Evolutionary conservation across 306 rosid genomes (phyloP).

Genomic region (Pachyrhizus erosus): DNA sequence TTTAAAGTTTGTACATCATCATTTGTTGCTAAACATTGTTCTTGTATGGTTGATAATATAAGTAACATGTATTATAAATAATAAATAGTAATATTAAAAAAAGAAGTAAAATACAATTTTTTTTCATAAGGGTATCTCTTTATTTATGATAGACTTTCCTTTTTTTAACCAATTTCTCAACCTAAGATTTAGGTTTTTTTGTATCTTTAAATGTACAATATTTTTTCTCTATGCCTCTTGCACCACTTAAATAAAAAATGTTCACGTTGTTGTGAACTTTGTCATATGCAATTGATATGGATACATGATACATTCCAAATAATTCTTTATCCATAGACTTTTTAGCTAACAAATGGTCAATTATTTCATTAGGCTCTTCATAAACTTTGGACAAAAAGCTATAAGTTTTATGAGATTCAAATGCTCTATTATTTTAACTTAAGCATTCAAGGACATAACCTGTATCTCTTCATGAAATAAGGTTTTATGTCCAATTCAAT

Average conservation of each 20-base stretch:
- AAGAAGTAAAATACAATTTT: not conserved
- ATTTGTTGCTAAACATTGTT: no score
- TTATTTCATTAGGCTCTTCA: not conserved
- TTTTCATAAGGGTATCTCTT: not conserved
- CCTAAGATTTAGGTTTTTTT: not conserved
- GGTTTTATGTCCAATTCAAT: not conserved
- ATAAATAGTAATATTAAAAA: not conserved
- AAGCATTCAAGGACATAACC: not conserved
- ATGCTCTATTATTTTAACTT: not conserved
- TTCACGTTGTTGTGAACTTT: not conserved
- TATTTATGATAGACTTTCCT: not conserved
- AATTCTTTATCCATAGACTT: not conserved
- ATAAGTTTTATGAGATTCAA: not conserved
- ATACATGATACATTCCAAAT: not conserved
- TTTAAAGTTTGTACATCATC: not conserved
- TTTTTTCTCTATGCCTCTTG: not conserved
- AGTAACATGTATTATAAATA: no score
- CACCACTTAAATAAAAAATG: not conserved
- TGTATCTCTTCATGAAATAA: not conserved
- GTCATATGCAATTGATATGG: not conserved
- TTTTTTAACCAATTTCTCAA: slow-evolving; percentile 1
- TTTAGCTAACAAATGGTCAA: slow-evolving; percentile 10
- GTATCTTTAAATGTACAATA: not conserved
- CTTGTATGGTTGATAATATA: no score
- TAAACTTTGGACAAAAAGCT: not conserved